A percentile compares a stretch with the other conserved stretches of the same genome.
phyloP scores from a whole-genome alignment of 106 monocot species.

The Xerophyta viscosa region DNA sequence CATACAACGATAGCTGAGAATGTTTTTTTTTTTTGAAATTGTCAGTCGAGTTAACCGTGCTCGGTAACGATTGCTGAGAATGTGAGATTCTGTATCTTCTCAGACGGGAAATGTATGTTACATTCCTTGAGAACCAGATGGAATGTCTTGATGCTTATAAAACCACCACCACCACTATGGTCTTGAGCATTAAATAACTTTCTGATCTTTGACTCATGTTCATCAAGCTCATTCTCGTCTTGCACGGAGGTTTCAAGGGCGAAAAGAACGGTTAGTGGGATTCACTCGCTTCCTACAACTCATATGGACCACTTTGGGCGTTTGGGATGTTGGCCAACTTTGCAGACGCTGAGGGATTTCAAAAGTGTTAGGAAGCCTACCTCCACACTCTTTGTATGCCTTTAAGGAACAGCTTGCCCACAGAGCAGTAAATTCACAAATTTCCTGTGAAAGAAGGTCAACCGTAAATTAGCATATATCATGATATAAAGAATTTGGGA shows the following conservation, averaged over 20 bases:
- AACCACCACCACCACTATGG: slow-evolving; percentile 96
- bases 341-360: slow-evolving; percentile 93
- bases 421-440: slow-evolving; percentile 94
- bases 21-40: no score
- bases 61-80: slow-evolving; percentile 40
- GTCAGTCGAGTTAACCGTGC: no score
- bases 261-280: slow-evolving; percentile 97
- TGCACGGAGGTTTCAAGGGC: slow-evolving; percentile 66
- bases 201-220: slow-evolving; percentile 58
- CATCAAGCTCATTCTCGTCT: slow-evolving; percentile 79
- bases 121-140: slow-evolving; percentile 62
- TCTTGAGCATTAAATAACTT: slow-evolving; percentile 69
- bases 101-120: slow-evolving; percentile 46
- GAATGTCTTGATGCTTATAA: slow-evolving; percentile 74
- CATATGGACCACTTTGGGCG: slow-evolving; percentile 91
- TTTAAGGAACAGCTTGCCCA: slow-evolving; percentile 73
- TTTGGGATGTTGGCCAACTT: slow-evolving; percentile 80
- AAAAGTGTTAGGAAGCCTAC: slow-evolving; percentile 90
- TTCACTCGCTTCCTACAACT: slow-evolving; percentile 97
- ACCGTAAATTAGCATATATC: no score
- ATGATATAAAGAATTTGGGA: no score
- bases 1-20: slow-evolving; percentile 64
- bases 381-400: slow-evolving; percentile 64
- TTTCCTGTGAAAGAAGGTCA: slow-evolving; percentile 66
- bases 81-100: slow-evolving; percentile 48